Evolutionary conservation across 2,329 filamentous ascomycete genomes (phyloP).

Genomic region (Neopestalotiopsis rosae): DNA sequence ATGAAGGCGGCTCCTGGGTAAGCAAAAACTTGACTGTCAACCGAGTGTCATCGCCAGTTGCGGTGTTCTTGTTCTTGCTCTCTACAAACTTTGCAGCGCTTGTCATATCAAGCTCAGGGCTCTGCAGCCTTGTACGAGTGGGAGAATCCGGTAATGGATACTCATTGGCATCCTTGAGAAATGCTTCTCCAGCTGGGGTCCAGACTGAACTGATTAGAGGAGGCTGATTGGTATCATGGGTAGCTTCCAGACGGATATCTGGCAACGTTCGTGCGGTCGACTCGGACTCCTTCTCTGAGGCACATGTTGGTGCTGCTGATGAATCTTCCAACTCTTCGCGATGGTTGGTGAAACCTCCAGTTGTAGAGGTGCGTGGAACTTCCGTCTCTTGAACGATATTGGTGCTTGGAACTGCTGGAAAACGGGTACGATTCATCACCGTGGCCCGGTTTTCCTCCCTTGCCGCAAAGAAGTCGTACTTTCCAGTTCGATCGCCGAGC

Average conservation of each 20-base stretch:
- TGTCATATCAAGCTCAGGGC: constrained; percentile 37
- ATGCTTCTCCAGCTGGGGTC: constrained; percentile 37
- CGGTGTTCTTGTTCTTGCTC: constrained; percentile 31
- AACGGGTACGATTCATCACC: constrained; percentile 18
- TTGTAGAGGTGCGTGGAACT: no score
- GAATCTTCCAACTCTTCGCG: no score
- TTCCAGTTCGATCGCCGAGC: constrained; percentile 43
- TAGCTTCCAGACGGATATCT: background rate
- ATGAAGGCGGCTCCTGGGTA: constrained; percentile 29
- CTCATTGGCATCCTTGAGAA: constrained; percentile 35
- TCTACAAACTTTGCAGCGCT: constrained; percentile 36
- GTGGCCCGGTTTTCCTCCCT: constrained; percentile 42
- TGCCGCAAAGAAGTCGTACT: constrained; percentile 45
- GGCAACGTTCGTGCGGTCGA: no score
- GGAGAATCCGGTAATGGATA: constrained; percentile 18
- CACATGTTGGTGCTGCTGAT: no score
- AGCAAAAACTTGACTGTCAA: constrained; percentile 35
- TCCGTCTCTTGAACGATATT: background rate
- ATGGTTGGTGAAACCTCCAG: no score
- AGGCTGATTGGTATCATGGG: background rate
- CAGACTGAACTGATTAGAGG: constrained; percentile 22
- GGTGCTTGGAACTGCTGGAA: constrained; percentile 23
- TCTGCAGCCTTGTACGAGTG: constrained; percentile 20
- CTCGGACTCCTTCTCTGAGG: no score
- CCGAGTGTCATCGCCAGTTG: constrained; percentile 22